Base-by-base conservation (phyloP, 768 basidiomycete genomes). In the Russula emetica region DNA sequence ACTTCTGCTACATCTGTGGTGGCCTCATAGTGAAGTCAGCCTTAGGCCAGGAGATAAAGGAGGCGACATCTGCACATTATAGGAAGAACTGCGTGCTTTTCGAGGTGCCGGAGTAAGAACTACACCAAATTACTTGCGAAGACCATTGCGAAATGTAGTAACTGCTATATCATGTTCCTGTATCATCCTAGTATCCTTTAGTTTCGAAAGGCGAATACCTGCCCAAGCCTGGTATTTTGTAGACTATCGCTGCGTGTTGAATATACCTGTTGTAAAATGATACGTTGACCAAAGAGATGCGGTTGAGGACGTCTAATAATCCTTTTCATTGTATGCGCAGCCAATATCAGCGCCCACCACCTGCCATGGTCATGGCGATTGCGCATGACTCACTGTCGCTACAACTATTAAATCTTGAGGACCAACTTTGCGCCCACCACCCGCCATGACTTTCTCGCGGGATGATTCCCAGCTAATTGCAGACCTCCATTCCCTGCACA, bases 401-500 rank as follows among this genome's bases (percentile, higher is more conserved):
- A 36, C 34, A 36, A 10, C 34, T 3, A 36, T 36, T 36, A 36
- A 2, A 44, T n/a, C 42, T 44, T 9, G 28, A 22, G 20, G 20
- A 30, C 16, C 52, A 32, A 4, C 10, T 34, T 28, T 18, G 5
- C 24, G 7, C 22, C 10, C 16, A 26, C 36, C 24, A 40, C 28
- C 64, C 5, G 42, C 58, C 8, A 77, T 74, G 74, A 2, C 61
- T 30, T 73, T 74, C 61, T 69, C 66, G n/a, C 44, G 64, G 13
- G 74, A 80, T 54, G 85, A 90, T 69, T 85, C 86, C 0, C 74
- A 82, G 40, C 83, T 93, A 65, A 77, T 93, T 67, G 70, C 76
- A 0, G 75, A 79, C 47, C 80, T 93, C 28, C 71, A 78, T 62
- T 71, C 70, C 2, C 70, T 91, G 18, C 81, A 87, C 7, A 76